Evolutionary conservation across 495 filamentous ascomycete species (phyloP).

Genomic region (Amniculicola lignicola): DNA sequence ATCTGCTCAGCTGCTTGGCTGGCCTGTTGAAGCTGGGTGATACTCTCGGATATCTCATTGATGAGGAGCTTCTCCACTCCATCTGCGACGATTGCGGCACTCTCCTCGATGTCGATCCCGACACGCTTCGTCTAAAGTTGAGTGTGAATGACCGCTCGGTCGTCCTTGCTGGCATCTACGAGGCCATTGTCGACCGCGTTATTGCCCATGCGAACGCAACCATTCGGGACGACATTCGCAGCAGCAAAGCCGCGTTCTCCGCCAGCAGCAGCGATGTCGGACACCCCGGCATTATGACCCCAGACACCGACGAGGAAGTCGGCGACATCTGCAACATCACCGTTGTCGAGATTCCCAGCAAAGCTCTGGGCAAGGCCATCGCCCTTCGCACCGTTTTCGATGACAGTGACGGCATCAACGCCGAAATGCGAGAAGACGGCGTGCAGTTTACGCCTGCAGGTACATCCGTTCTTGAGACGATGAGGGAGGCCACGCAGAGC

Average conservation of each 20-base stretch:
- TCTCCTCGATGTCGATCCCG: slow-evolving; percentile 80
- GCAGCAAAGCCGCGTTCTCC: slow-evolving; percentile 58
- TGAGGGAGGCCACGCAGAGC: slow-evolving; percentile 74
- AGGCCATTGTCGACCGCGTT: slow-evolving; percentile 94
- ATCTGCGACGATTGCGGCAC: slow-evolving; percentile 88
- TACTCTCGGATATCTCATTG: slow-evolving; percentile 77
- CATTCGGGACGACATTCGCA: slow-evolving; percentile 69
- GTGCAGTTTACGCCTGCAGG: slow-evolving; percentile 65
- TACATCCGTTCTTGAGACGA: slow-evolving; percentile 77
- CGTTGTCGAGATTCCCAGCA: slow-evolving; percentile 78
- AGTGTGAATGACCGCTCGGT: slow-evolving; percentile 78
- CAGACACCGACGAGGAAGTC: slow-evolving; percentile 61
- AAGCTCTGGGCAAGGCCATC: slow-evolving; percentile 76
- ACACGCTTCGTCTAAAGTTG: slow-evolving; percentile 73
- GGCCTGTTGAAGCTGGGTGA: slow-evolving; percentile 90
- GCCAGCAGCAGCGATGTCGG: slow-evolving; percentile 57
- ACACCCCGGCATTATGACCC: slow-evolving; percentile 53
- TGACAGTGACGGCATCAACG: slow-evolving; percentile 85
- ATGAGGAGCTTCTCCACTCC: slow-evolving; percentile 79
- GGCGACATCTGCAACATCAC: slow-evolving; percentile 87
- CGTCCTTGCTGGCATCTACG: slow-evolving; percentile 83
- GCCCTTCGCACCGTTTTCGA: slow-evolving; percentile 88
- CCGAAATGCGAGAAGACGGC: slow-evolving; percentile 95
- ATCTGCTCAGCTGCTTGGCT: slow-evolving; percentile 77
- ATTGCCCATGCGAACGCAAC: slow-evolving; percentile 85